Evolutionary conservation across 257 asterid genomes (phyloP).

Genomic region (Galeopsis tetrahit): DNA sequence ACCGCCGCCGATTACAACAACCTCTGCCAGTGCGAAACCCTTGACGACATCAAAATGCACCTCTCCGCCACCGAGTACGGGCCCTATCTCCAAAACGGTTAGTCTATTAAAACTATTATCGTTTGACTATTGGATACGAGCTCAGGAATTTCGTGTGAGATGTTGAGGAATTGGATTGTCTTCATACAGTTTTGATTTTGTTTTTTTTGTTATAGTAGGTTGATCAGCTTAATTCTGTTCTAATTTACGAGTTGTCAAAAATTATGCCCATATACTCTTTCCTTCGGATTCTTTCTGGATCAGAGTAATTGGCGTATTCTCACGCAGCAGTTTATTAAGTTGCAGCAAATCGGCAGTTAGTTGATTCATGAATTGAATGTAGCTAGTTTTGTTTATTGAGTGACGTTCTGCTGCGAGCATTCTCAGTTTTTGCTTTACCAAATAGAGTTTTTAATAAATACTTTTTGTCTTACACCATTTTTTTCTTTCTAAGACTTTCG

Average conservation of each 20-base stretch:
- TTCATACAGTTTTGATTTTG: not conserved
- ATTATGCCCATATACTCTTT: constrained; percentile 3
- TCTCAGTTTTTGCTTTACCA: not conserved
- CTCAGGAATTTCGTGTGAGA: constrained; percentile 8
- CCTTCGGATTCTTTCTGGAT: not conserved
- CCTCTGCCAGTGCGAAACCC: constrained; percentile 88
- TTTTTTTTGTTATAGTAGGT: not conserved
- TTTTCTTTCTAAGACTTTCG: not conserved
- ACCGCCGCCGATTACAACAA: constrained; percentile 94
- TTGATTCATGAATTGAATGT: constrained; percentile 24
- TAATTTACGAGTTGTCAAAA: not conserved
- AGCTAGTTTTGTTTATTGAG: constrained; percentile 23
- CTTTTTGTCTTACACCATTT: not conserved
- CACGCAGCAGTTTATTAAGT: constrained; percentile 11
- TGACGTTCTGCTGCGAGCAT: constrained; percentile 22
- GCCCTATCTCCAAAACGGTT: constrained; percentile 87
- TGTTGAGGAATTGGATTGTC: constrained; percentile 8
- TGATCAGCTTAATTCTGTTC: constrained; percentile 23
- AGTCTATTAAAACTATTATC: constrained; percentile 22
- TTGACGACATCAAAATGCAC: constrained; percentile 93
- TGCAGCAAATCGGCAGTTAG: constrained; percentile 18
- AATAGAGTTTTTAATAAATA: not conserved
- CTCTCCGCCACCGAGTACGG: constrained; percentile 96
- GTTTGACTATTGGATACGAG: not conserved
- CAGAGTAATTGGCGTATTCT: constrained; percentile 9